Base-by-base conservation (phyloP, 805 yeast genomes). In the Lipomyces spencermartinsiae region DNA sequence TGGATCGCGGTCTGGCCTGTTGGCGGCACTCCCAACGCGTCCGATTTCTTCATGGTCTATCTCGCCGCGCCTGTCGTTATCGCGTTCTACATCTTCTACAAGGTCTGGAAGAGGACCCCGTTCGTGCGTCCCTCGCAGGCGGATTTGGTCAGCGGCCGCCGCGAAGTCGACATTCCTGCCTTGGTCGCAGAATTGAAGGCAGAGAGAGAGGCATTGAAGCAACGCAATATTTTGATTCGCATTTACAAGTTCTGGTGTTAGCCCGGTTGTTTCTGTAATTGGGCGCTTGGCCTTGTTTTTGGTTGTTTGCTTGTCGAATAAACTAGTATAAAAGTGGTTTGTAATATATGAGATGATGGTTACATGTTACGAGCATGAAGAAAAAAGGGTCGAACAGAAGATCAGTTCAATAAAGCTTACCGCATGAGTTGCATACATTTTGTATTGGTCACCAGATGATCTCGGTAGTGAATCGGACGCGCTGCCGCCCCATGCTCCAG, bases 1-100 rank as follows among this genome's bases (percentile, higher is more conserved):
- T 92, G 94, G 92, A 83, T 89, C 67, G 93, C 95, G 6, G 80
- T 90, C 55, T 91, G 83, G 83, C 97, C 97, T 64, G 75, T 87
- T 79, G 87, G 83, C 14, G 77, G 60, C 14, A 37, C 63, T 1
- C 80, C 83, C 22, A 69, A 74, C 62, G 83, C 83, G 34, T 49
- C 66, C 25, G 71, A 58, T 66, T 88, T 88, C 78, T 87, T 87
- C 82, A 79, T 82, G 77, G 79, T 81, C 62, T 87, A 86, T 75
- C 77, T 88, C 61, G 88, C 89, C 2, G 79, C 78, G 1, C 83
- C 83, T 2, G 77, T 82, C 16, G 75, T 79, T 16, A 22, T 81
- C 16, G 81, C 76, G 14, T 84, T 81, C 74, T 87, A 85, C 76
- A 22, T 85, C 39, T 82, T 80, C 25, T 88, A 85, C 78, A 87